Evolutionary conservation across 2,329 filamentous ascomycete genomes (phyloP), one percentile per base, ranked within the genome.

Genomic region (Tolypocladium cylindrosporum): DNA sequence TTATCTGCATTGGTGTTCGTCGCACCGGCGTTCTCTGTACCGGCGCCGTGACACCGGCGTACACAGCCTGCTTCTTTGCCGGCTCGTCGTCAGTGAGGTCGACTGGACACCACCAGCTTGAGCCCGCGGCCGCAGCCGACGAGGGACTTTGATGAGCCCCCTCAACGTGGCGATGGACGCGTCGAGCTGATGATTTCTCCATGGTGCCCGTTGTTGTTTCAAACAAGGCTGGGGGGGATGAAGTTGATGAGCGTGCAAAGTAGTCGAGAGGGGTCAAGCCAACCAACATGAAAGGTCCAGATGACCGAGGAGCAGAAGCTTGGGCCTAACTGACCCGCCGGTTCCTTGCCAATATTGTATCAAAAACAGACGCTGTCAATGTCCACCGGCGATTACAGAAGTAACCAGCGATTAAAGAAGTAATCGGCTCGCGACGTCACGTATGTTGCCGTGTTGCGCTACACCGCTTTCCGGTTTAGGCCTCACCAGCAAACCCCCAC

Each of bases 61-160:
- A 13, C 40, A 2, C n/a, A 31, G 16, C 10, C 8, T 19, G 37
- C 27, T n/a, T 37, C 13, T 21, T 53, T 21, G 27, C 4, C 11
- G 40, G 16, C 21, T 57, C 42, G 11, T 60, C 58, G 9, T 21
- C 55, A 0, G 55, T 54, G 2, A 62, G 36, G n/a, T 58, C 61
- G 2, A 61, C 41, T 7, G 62, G 54, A 11, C 10, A 14, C 4
- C 13, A 43, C 43, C 67, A 69, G 41, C 31, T 48, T 14, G 50
- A 48, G 21, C 41, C 51, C 27, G 21, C 9, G 1, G 11, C 48
- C 39, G 16, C 55, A 9, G 21, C 11, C 37, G 27, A 16, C 21
- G 8, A 31, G 4, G 48, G 6, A 9, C 10, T 13, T 36, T 34
- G 48, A 13, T 51, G 19, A 36, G 10, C 19, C 31, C 31, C 2